Conservation (phyloP, 192 early-diverging fungal species). For the Backusella sp. region DNA sequence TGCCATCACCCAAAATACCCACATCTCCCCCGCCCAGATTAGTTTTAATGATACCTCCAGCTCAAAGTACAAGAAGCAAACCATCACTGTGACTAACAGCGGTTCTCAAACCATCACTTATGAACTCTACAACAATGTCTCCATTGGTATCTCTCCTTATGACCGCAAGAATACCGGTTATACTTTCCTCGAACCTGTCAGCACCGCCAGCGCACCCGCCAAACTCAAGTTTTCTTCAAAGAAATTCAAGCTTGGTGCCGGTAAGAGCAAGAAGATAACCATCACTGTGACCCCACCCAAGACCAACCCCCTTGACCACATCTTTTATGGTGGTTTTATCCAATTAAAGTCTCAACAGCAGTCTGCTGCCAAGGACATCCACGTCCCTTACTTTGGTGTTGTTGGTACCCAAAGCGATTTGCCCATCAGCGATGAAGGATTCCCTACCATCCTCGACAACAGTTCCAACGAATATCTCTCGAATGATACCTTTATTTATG, state of each 20-base stretch:
- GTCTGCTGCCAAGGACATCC: constrained; percentile 15
- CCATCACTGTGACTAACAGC: constrained; percentile 45
- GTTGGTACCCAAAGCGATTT: constrained; percentile 44
- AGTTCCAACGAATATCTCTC: constrained; percentile 12
- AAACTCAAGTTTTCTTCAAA: constrained; percentile 22
- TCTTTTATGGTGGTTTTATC: constrained; percentile 50
- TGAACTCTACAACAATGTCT: constrained; percentile 36
- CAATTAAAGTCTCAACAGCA: constrained; percentile 28
- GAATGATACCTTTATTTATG: constrained; percentile 16
- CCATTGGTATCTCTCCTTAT: constrained; percentile 43
- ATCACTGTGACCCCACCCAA: constrained; percentile 34
- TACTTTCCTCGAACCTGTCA: constrained; percentile 15
- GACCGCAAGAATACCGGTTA: constrained; percentile 19
- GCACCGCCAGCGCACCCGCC: constrained; percentile 15
- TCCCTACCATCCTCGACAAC: constrained; percentile 1
- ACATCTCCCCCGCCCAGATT: constrained; percentile 45
- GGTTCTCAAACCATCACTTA: constrained; percentile 40
- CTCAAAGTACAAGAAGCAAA: constrained; percentile 27
- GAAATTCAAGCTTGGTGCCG: constrained; percentile 19
- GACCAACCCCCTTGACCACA: constrained; percentile 32
- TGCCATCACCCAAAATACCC: constrained; percentile 36
- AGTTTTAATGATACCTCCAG: constrained; percentile 52
- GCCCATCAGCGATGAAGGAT: constrained; percentile 40
- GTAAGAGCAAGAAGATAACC: constrained; percentile 15
- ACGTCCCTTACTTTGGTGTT: constrained; percentile 51